phyloP scores from a whole-genome alignment of 345 rosid species.

The Eucalyptus pauciflora region DNA sequence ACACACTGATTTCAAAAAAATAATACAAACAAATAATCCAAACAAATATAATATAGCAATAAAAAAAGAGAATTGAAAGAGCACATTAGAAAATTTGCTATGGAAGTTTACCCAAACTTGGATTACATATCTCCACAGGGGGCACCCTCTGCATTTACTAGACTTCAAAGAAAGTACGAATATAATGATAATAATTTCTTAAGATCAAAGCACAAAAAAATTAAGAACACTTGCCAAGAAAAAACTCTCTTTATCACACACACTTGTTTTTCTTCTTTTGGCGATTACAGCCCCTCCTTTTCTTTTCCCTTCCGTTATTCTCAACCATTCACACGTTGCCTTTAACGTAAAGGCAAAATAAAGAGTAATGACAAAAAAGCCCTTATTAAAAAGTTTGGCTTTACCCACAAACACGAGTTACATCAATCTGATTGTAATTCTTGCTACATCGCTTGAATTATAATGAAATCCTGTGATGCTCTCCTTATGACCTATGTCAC shows the following conservation, averaged over 20 bases:
- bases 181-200: no score
- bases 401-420: rapidly evolving
- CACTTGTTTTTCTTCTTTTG: neutral
- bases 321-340: neutral
- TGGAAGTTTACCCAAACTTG: no score
- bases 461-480: neutral
- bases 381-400: neutral
- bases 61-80: no score
- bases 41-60: no score
- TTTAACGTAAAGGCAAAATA: neutral
- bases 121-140: rapidly evolving
- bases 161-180: no score
- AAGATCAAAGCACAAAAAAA: no score
- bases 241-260: no score
- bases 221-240: rapidly evolving
- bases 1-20: no score
- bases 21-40: no score
- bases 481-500: neutral
- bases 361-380: neutral
- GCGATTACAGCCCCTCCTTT: neutral
- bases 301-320: neutral
- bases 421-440: rapidly evolving
- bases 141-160: no score
- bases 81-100: no score
- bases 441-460: rapidly evolving